Evolutionary conservation across 805 yeast genomes (phyloP).

Genomic region (Priceomyces carsonii): DNA sequence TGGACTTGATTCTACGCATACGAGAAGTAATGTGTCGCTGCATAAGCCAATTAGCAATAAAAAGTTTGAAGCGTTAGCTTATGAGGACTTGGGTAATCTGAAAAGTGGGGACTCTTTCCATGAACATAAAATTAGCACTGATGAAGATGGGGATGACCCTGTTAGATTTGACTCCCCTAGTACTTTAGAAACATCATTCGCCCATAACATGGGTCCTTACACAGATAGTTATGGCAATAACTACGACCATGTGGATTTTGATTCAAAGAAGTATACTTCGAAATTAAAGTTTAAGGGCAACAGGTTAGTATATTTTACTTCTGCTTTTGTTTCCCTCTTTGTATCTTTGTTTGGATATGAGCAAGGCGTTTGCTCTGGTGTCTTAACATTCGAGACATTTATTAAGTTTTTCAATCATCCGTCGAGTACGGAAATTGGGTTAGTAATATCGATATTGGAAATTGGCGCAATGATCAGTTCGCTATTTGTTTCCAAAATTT

Average conservation of each 20-base stretch:
- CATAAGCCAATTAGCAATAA: slow-evolving; percentile 6
- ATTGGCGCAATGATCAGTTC: slow-evolving; percentile 85
- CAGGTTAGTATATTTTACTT: slow-evolving; percentile 42
- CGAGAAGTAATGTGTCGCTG: not conserved
- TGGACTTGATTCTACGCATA: slow-evolving; percentile 3
- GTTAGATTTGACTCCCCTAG: slow-evolving; percentile 10
- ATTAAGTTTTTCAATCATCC: slow-evolving; percentile 72
- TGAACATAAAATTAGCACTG: slow-evolving; percentile 10
- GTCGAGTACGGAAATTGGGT: slow-evolving; percentile 70
- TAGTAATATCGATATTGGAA: slow-evolving; percentile 86
- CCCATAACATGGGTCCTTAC: slow-evolving; percentile 13
- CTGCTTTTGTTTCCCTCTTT: slow-evolving; percentile 45
- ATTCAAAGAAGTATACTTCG: slow-evolving; percentile 32
- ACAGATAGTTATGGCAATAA: slow-evolving; percentile 34
- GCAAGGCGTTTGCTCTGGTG: slow-evolving; percentile 88
- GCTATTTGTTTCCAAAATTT: slow-evolving; percentile 71
- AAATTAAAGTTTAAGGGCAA: slow-evolving; percentile 38
- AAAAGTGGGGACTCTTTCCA: slow-evolving; percentile 8
- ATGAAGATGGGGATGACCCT: slow-evolving; percentile 16
- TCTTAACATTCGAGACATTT: slow-evolving; percentile 73
- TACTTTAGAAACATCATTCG: slow-evolving; percentile 6
- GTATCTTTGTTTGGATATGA: slow-evolving; percentile 44
- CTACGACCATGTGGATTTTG: slow-evolving; percentile 39
- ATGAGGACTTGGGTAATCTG: slow-evolving; percentile 4
- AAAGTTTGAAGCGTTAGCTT: slow-evolving; percentile 1